Evolutionary conservation across 148 eudicot genomes (phyloP), one percentile per base, ranked within the genome.

Genomic region (Camellia lanceoleosa): DNA sequence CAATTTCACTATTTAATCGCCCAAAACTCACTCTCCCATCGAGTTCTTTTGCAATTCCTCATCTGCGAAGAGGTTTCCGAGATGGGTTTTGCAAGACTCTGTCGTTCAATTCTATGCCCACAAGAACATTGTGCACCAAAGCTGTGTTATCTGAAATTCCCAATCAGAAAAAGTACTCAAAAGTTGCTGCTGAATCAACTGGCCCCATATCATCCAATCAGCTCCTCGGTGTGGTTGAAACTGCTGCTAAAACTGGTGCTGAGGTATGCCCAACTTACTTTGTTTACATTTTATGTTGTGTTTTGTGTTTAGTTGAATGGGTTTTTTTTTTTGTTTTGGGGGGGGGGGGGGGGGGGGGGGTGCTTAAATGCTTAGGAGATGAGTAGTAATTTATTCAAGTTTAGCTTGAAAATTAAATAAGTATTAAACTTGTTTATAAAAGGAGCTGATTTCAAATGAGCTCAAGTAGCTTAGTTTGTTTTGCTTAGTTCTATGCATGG

Each of bases 241-340:
- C 82, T 80, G 97, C 99, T 83, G 97, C 97, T 60, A 83, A 89
- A 64, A 89, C 94, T 82, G 99, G 99, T 66, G 94, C 99, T 83
- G 65, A 92, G 93, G 99, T 95, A 56, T 65, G 3, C 12, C 16
- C 8, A 15, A 64, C 68, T 23, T 30, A 30, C 38, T 30, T 30
- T 30, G 38, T 30, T 30, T 30, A 30, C 38, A 30, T 30, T 30
- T 30, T 30, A 30, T 30, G 38, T 30, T 30, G 38, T 30, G 38
- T 30, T 30, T 30, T 30, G 38, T 30, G 38, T 30, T 30, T 30
- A 30, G 38, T 30, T 30, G 38, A 30, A 30, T 30, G 38, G 38
- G 1, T 30, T 30, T 30, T 30, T 30, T 30, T 30, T 30, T 30
- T 30, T 30, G 38, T 30, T 30, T 23, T 23, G 23, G 30, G 30